A percentile compares a stretch with the other conserved stretches of the same genome.
Conservation (phyloP, 2,329 filamentous ascomycete genomes). For the Aspergillus sp. region DNA sequence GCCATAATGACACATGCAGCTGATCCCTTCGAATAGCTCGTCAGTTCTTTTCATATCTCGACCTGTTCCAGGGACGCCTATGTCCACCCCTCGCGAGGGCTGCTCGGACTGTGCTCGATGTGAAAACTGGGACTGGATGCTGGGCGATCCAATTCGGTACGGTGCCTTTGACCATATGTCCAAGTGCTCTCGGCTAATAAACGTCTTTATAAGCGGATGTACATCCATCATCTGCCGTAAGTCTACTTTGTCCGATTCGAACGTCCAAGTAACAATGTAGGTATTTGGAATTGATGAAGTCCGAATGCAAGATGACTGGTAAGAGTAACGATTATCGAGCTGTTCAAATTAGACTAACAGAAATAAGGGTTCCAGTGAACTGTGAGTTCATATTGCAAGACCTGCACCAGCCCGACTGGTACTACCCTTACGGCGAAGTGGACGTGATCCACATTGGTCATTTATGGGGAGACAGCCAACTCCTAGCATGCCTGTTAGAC, state of each 20-base stretch:
- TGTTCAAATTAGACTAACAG: not conserved
- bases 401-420: not conserved
- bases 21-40: not conserved
- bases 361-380: not conserved
- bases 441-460: not conserved
- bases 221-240: not conserved
- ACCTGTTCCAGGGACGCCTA: not conserved
- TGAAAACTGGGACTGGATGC: not conserved
- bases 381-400: not conserved
- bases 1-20: not conserved
- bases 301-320: not conserved
- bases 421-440: not conserved
- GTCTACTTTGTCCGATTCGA: not conserved
- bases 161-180: not conserved
- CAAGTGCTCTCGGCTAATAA: not conserved
- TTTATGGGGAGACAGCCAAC: not conserved
- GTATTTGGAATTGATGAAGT: not conserved
- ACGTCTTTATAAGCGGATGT: not conserved
- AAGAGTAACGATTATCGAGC: not conserved
- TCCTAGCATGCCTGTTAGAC: not conserved
- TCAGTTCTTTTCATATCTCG: not conserved
- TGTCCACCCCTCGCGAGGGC: not conserved
- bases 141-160: slow-evolving; percentile 2
- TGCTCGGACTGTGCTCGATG: not conserved
- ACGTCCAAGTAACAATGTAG: not conserved